Conservation (phyloP, 805 yeast species). For the Gaillardinia entomophila region DNA sequence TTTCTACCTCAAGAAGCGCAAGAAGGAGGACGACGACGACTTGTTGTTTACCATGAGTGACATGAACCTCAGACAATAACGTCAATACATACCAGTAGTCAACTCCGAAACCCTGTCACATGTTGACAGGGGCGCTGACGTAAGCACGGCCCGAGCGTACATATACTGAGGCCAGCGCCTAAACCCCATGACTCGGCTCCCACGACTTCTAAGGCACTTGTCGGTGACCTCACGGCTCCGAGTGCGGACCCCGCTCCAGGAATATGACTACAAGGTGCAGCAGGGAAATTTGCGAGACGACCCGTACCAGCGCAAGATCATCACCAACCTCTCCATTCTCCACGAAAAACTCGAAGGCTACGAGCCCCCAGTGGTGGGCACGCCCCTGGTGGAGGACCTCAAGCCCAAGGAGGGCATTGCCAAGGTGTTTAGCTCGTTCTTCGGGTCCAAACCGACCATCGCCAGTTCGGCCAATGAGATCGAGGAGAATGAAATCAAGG, state of each 20-base stretch:
- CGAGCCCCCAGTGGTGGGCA: conserved; percentile 52
- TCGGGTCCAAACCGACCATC: conserved; percentile 2
- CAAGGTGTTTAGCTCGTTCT: conserved; percentile 23
- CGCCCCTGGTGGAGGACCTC: conserved; percentile 48
- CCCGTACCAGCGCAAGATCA: conserved; percentile 71
- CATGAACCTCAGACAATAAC: conserved; percentile 56
- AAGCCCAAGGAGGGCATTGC: conserved; percentile 44
- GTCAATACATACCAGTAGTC: no score
- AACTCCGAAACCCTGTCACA: no score
- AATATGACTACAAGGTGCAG: conserved; percentile 45
- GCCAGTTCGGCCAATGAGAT: conserved; percentile 5
- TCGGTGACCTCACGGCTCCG: no score
- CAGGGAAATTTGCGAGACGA: conserved; percentile 60
- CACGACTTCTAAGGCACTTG: no score
- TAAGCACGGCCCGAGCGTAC: no score
- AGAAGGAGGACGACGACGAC: conserved; percentile 49
- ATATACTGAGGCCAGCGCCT: no score
- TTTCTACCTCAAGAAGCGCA: conserved; percentile 5
- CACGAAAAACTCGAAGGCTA: conserved; percentile 52
- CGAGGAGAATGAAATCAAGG: conserved; percentile 47
- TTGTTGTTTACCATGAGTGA: conserved; percentile 70
- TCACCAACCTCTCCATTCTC: conserved; percentile 54
- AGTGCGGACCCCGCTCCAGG: conserved; percentile 42
- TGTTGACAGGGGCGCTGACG: no score
- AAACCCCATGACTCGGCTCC: no score